Conservation (phyloP, 805 yeast genomes). For the Hemisphaericaspora nanyangensis region DNA sequence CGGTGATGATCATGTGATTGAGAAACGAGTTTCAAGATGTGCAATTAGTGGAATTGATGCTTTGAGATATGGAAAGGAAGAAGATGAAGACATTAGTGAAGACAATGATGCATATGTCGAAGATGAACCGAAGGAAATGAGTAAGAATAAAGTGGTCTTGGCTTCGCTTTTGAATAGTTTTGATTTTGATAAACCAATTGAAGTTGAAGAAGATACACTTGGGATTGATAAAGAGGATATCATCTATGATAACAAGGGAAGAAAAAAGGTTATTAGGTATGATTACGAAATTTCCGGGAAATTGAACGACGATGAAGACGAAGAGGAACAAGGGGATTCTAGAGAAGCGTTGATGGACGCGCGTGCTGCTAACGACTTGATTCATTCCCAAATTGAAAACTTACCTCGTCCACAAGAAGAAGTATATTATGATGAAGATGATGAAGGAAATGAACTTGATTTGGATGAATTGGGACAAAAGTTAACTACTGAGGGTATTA, state of each 20-base stretch:
- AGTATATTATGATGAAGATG: conserved; percentile 34
- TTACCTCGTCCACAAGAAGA: conserved; percentile 24
- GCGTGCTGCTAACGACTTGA: conserved; percentile 12
- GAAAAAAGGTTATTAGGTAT: conserved; percentile 26
- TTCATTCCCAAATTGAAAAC: conserved; percentile 20
- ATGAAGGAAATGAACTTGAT: conserved; percentile 39
- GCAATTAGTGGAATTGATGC: conserved; percentile 25
- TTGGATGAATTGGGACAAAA: conserved; percentile 22
- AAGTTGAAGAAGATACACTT: conserved; percentile 30
- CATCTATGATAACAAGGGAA: conserved; percentile 34
- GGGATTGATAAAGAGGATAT: conserved; percentile 31
- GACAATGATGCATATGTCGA: conserved; percentile 3
- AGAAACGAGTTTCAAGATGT: conserved; percentile 25
- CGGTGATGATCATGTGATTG: conserved; percentile 76
- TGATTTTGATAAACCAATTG: conserved; percentile 37
- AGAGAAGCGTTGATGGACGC: conserved; percentile 12
- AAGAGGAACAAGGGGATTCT: conserved; percentile 19
- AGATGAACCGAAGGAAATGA: conserved; percentile 21
- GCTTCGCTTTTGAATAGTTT: conserved; percentile 29
- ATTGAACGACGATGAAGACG: conserved; percentile 17
- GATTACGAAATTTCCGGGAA: conserved; percentile 34
- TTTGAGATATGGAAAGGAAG: conserved; percentile 19
- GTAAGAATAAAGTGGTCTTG: conserved; percentile 27
- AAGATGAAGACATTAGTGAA: not conserved
- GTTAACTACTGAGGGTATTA: conserved; percentile 26